phyloP scores from a whole-genome alignment of 768 basidiomycete species.

The Boletus rex-veris region DNA sequence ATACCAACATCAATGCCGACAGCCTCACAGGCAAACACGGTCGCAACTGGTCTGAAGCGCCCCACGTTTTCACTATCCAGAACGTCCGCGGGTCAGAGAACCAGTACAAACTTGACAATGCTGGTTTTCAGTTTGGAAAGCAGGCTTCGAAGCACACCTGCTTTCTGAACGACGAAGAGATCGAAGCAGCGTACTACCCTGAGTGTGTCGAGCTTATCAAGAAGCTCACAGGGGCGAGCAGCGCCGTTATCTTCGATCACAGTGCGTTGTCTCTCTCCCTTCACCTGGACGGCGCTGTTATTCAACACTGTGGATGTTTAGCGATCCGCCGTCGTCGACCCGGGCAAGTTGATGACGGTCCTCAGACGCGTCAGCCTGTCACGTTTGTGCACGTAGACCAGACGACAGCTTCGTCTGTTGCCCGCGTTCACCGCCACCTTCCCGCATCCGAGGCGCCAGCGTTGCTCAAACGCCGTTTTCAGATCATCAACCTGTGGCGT shows the following conservation, averaged over 20 bases:
- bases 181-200: conserved; percentile 37
- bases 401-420: conserved; percentile 37
- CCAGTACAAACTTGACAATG: conserved; percentile 29
- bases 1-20: conserved; percentile 16
- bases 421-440: conserved; percentile 43
- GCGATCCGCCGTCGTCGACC: conserved; percentile 43
- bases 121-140: conserved; percentile 36
- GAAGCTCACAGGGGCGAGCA: conserved; percentile 37
- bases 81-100: conserved; percentile 35
- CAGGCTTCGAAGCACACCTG: conserved; percentile 22
- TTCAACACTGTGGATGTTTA: conserved; percentile 9
- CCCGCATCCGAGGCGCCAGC: conserved; percentile 37
- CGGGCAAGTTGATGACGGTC: conserved; percentile 33
- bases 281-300: not conserved
- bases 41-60: conserved; percentile 24
- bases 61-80: conserved; percentile 21
- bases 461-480: conserved; percentile 44
- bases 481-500: conserved; percentile 55
- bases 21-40: conserved; percentile 3
- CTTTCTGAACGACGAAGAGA: conserved; percentile 36
- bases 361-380: conserved; percentile 44
- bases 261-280: conserved; percentile 21
- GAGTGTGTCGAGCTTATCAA: conserved; percentile 39
- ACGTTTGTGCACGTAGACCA: conserved; percentile 45
- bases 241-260: conserved; percentile 41